Percentiles rank a stretch among this genome's conserved stretches.
Conservation (phyloP, 2,329 filamentous ascomycete genomes). For the Dothistroma septosporum region DNA sequence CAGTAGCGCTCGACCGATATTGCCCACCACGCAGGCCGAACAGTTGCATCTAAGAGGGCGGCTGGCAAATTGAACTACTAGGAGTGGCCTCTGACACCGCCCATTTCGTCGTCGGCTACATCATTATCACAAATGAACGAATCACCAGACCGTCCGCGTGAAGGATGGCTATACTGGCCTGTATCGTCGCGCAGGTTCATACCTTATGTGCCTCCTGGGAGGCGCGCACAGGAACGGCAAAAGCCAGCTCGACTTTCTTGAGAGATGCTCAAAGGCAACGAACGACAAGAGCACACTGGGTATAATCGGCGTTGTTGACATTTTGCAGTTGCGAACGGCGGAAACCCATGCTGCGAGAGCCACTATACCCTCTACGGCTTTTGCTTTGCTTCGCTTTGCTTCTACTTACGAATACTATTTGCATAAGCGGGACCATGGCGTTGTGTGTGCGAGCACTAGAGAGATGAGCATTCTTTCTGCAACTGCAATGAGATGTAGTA, state of each 20-base stretch:
- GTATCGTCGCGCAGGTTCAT: no score
- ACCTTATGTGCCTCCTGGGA: no score
- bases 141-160: no score
- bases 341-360: not conserved
- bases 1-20: not conserved
- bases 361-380: constrained; percentile 1
- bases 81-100: no score
- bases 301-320: not conserved
- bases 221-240: no score
- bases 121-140: no score
- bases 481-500: constrained; percentile 1
- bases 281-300: not conserved
- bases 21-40: not conserved
- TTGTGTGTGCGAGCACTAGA: not conserved
- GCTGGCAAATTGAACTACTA: no score
- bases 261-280: not conserved
- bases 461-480: not conserved
- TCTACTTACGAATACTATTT: not conserved
- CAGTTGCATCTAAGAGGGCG: no score
- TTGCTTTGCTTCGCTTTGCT: not conserved
- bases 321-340: not conserved
- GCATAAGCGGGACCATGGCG: not conserved
- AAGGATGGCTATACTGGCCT: not conserved
- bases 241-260: not conserved
- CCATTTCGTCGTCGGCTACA: no score